Evolutionary conservation across 257 asterid genomes (phyloP).

Genomic region (Salvia miltiorrhiza): DNA sequence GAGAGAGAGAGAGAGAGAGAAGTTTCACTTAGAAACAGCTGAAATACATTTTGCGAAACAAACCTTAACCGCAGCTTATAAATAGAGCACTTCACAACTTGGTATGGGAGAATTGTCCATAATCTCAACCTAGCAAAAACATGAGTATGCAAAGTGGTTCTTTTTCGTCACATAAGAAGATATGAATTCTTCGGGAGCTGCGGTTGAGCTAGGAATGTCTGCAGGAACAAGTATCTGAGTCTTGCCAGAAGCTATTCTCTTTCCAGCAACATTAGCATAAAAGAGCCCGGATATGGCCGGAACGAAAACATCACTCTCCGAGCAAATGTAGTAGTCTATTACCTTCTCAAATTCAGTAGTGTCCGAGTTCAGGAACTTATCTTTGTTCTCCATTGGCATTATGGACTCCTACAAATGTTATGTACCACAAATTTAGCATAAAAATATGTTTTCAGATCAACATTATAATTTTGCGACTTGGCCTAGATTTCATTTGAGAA

Average conservation of each 20-base stretch:
- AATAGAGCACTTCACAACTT: slow-evolving; percentile 14
- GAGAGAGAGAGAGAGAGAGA: slow-evolving; percentile 8
- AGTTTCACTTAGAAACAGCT: slow-evolving; percentile 18
- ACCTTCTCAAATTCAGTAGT: slow-evolving; percentile 44
- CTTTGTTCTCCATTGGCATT: slow-evolving; percentile 53
- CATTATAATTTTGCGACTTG: neutral
- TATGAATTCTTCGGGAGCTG: slow-evolving; percentile 48
- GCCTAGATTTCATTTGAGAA: neutral
- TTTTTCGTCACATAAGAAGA: slow-evolving; percentile 68
- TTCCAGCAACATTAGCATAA: slow-evolving; percentile 81
- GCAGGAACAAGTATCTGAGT: slow-evolving; percentile 76
- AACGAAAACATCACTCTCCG: slow-evolving; percentile 45
- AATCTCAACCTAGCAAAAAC: slow-evolving; percentile 54
- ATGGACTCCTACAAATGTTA: slow-evolving; percentile 55
- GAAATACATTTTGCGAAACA: slow-evolving; percentile 16
- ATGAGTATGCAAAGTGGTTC: slow-evolving; percentile 82
- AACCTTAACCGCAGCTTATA: slow-evolving; percentile 22
- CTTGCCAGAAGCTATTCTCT: slow-evolving; percentile 66
- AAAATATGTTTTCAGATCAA: neutral
- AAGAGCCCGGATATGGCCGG: slow-evolving; percentile 80
- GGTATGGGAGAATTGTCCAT: slow-evolving; percentile 5
- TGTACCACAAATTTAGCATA: neutral
- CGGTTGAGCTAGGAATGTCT: slow-evolving; percentile 48
- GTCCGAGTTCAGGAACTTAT: slow-evolving; percentile 40
- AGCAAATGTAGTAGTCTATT: slow-evolving; percentile 44